Base-by-base conservation (phyloP, 2,329 filamentous ascomycete species). In the Aspergillus fumigatus region DNA sequence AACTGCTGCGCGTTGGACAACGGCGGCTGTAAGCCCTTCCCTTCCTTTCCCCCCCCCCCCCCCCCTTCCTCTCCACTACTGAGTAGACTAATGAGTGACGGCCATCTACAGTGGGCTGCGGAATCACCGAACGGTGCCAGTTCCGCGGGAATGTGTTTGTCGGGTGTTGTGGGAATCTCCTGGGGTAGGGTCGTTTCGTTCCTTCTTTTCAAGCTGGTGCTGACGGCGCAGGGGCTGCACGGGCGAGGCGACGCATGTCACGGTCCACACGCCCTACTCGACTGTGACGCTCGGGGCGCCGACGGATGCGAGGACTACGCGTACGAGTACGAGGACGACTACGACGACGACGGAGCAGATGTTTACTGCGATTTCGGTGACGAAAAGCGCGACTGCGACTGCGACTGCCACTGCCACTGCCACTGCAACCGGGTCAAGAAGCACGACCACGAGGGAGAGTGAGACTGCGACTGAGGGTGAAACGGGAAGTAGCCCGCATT, bases 1-100 rank as follows among this genome's bases (percentile, higher is more conserved):
- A 60, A 56, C 27, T 59, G 59, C 25, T 59, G 59, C 40, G 59
- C 52, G 3, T 52, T 54, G 29, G 56, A 60, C 35, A 21, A 54
- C 0, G 56, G 59, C 1, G 59, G 59, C 7, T 26, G 58, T 60
- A 53, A 26, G 25, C 32, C 14, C 8, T 7, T n/a, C 17, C 29
- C 17, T 2, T 1, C 9, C 25, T 23, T 23, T 23, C 23, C 14
- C 1, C 17, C 6, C 32, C 14, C 35, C 3, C 2, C n/a, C 8
- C 29, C 10, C 11, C 23, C 3, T 23, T 23, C 23, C 23, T 3
- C 3, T 3, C 4, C 19, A 4, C 40, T 29, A 40, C 7, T 7
- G 26, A 4, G 3, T 32, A 35, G 11, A 5, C 11, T 35, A 35
- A 14, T 4, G 29, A 14, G 29, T 4, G 9, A 35, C 14, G 11